Percentiles rank a stretch among this genome's conserved stretches.
Evolutionary conservation across 352 stramenopile species (phyloP).

Genomic region (Lagenidium giganteum): DNA sequence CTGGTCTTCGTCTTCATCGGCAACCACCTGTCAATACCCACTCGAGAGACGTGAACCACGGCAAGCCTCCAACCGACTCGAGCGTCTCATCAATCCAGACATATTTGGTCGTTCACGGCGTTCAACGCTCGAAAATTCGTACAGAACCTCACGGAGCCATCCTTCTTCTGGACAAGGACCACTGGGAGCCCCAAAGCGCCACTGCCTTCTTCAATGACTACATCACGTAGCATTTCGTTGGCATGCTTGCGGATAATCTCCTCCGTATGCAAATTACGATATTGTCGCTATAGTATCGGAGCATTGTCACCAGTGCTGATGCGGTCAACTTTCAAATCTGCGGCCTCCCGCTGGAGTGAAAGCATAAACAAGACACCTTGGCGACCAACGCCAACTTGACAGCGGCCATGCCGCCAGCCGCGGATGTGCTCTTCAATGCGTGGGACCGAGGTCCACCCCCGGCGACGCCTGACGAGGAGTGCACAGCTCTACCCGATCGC

Average conservation of each 20-base stretch:
- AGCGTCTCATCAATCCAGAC: conserved; percentile 24
- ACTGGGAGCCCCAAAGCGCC: conserved; percentile 14
- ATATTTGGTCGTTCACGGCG: conserved; percentile 14
- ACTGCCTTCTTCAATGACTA: conserved; percentile 10
- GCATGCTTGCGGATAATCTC: conserved; percentile 8
- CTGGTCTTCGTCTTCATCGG: conserved; percentile 10
- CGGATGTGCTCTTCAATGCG: no score
- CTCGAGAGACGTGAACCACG: conserved; percentile 12
- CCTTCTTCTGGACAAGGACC: conserved; percentile 22
- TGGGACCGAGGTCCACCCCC: no score
- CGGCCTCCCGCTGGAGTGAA: no score
- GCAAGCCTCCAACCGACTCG: conserved; percentile 5
- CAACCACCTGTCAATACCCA: conserved; percentile 12
- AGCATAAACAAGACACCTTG: no score
- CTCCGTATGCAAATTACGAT: conserved; percentile 3
- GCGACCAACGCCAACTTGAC: no score
- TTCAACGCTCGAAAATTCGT: conserved; percentile 18
- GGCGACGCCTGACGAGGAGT: no score
- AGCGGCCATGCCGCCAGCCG: no score
- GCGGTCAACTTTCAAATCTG: no score
- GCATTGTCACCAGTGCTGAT: conserved; percentile 11
- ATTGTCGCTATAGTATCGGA: conserved; percentile 9
- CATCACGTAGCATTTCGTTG: conserved; percentile 8
- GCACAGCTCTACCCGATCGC: no score
- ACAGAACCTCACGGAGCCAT: conserved; percentile 16